These are phyloP conservation scores for Monosporascus sp. DNA, from an alignment of 2,329 filamentous ascomycete species.

Conservation along the genomic window DNA sequence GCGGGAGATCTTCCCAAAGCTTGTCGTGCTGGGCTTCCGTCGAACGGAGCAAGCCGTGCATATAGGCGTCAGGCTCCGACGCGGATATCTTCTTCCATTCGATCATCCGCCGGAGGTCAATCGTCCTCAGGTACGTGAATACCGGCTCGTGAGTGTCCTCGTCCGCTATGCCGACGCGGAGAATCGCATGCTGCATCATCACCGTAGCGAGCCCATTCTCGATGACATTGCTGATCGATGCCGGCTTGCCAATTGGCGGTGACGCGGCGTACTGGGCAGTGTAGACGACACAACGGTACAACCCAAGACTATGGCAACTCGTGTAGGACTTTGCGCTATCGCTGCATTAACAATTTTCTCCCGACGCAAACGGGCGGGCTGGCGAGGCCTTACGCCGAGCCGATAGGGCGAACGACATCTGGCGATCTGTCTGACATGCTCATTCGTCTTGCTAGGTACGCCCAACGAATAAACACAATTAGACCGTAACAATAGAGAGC, in stretches of 20 bases:
- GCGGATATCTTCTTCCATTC: slow-evolving; percentile 26
- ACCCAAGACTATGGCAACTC: slow-evolving; percentile 39
- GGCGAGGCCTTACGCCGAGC: slow-evolving; percentile 9
- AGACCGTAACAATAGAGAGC: too few relatives aligned
- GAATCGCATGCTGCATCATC: slow-evolving; percentile 38
- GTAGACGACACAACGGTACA: slow-evolving; percentile 42
- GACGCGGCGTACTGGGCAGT: slow-evolving; percentile 37
- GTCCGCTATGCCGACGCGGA: slow-evolving; percentile 43
- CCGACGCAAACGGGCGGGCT: background rate
- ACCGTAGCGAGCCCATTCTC: slow-evolving; percentile 35
- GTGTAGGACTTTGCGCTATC: slow-evolving; percentile 23
- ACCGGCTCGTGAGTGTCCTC: slow-evolving; percentile 38
- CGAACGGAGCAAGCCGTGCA: slow-evolving; percentile 27
- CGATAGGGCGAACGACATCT: slow-evolving; percentile 10
- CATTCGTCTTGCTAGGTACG: too few relatives aligned
- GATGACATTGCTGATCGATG: slow-evolving; percentile 21
- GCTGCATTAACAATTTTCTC: background rate
- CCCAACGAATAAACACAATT: too few relatives aligned
- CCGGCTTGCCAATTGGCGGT: slow-evolving; percentile 3
- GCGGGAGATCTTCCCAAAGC: slow-evolving; percentile 34
- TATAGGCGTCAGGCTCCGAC: slow-evolving; percentile 20
- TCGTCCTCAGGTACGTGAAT: slow-evolving; percentile 37
- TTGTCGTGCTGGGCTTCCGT: slow-evolving; percentile 34
- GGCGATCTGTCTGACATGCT: background rate
- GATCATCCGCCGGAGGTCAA: slow-evolving; percentile 41